Conservation (phyloP, 352 stramenopile species). For the Thraustochytrium sp. region DNA sequence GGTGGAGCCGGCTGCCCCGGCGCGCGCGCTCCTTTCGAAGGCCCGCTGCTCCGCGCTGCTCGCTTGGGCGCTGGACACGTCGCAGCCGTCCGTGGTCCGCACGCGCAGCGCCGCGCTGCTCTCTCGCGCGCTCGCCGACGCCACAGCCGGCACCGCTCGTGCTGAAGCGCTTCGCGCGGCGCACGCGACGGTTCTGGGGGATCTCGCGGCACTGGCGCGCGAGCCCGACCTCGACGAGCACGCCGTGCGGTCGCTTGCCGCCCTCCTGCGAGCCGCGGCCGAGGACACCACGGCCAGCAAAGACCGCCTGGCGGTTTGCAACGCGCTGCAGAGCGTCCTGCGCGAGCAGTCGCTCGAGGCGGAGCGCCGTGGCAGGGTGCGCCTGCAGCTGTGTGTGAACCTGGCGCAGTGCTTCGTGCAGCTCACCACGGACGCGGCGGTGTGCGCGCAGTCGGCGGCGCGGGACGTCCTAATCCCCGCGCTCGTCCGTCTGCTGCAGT, state of each 20-base stretch:
- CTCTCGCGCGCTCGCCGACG: neutral
- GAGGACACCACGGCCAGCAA: too few relatives aligned
- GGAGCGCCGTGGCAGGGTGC: neutral
- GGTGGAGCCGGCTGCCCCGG: neutral
- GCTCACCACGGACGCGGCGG: neutral
- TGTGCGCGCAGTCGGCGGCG: neutral
- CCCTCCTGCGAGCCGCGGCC: neutral
- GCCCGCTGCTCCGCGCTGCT: neutral
- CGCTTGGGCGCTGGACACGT: neutral
- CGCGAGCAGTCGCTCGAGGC: neutral
- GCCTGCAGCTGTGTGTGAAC: neutral
- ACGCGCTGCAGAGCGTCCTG: neutral
- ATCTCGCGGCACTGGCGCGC: neutral
- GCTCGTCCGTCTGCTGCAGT: slow-evolving; percentile 13
- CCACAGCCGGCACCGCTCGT: neutral
- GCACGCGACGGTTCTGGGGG: neutral
- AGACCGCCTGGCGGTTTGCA: neutral
- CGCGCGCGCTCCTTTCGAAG: neutral
- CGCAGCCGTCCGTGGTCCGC: neutral
- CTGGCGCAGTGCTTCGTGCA: slow-evolving; percentile 17
- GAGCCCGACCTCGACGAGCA: neutral
- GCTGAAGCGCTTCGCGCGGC: neutral
- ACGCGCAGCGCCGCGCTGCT: neutral
- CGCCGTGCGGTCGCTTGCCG: neutral
- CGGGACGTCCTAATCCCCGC: neutral